These are phyloP conservation scores for Geotrichum aggregatum DNA, from an alignment of 1,139 yeast genomes.

Conservation along the genomic window DNA sequence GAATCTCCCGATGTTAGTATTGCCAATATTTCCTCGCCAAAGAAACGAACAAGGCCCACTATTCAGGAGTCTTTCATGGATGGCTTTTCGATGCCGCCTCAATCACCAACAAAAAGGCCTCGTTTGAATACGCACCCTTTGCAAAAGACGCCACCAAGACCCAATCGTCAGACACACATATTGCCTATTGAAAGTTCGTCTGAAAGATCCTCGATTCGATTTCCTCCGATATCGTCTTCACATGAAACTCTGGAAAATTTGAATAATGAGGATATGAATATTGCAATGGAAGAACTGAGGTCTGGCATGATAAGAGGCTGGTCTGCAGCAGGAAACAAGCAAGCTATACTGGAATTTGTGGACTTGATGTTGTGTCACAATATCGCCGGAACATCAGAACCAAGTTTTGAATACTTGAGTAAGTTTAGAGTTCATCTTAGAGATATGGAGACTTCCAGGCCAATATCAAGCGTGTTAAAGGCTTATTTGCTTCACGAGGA, in stretches of 20 bases:
- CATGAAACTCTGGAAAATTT: not conserved
- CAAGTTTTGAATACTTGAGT: constrained; percentile 6
- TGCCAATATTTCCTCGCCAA: constrained; percentile 9
- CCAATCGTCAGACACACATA: not conserved
- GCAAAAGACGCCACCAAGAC: constrained; percentile 7
- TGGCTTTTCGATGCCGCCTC: constrained; percentile 26
- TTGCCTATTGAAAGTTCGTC: constrained; percentile 10
- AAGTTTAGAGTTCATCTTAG: constrained; percentile 1
- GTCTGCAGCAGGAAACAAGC: constrained; percentile 1
- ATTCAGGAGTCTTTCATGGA: constrained; percentile 31
- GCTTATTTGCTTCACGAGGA: constrained; percentile 1
- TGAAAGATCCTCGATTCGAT: constrained; percentile 5
- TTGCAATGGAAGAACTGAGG: not conserved
- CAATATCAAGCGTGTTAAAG: not conserved
- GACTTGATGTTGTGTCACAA: not conserved
- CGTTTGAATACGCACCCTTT: constrained; percentile 1
- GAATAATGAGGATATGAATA: not conserved
- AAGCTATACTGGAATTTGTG: constrained; percentile 2
- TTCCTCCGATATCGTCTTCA: not conserved
- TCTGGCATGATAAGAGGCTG: constrained; percentile 15
- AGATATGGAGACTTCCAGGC: not conserved
- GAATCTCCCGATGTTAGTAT: not conserved
- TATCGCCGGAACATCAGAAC: not conserved
- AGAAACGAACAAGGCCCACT: constrained; percentile 22
- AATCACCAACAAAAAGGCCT: constrained; percentile 11